Evolutionary conservation across 371 early-diverging fungal genomes (phyloP).

Genomic region (Amoeboaphelidium protococcarum): DNA sequence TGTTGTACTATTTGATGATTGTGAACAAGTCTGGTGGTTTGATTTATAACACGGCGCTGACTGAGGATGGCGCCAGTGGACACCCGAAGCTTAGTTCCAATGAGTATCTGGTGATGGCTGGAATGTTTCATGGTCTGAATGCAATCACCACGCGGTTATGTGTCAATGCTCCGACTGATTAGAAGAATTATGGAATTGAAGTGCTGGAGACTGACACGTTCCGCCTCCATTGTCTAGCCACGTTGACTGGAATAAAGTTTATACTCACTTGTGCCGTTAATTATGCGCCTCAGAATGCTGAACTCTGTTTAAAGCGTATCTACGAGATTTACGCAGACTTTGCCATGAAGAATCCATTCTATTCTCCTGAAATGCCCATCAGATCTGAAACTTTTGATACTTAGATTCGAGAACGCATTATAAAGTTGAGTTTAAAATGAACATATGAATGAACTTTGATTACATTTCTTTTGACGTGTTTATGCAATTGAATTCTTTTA

Average conservation of each 20-base stretch:
- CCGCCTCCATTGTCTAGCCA: slow-evolving; percentile 69
- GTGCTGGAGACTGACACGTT: slow-evolving; percentile 70
- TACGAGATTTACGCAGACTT: slow-evolving; percentile 83
- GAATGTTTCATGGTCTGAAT: slow-evolving; percentile 59
- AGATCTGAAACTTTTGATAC: slow-evolving; percentile 82
- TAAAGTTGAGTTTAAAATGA: too few relatives aligned
- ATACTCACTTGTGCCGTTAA: slow-evolving; percentile 52
- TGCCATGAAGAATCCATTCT: slow-evolving; percentile 95
- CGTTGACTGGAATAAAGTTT: slow-evolving; percentile 77
- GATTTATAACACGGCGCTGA: slow-evolving; percentile 53
- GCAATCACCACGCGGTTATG: not conserved
- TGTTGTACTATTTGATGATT: slow-evolving; percentile 59
- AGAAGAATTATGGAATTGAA: slow-evolving; percentile 39
- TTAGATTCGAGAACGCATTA: too few relatives aligned
- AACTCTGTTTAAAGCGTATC: slow-evolving; percentile 34
- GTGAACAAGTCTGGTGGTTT: slow-evolving; percentile 92
- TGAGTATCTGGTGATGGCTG: slow-evolving; percentile 84
- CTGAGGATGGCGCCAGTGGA: slow-evolving; percentile 18
- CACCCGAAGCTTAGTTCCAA: slow-evolving; percentile 59
- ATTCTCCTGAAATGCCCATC: slow-evolving; percentile 96
- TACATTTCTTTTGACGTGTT: too few relatives aligned
- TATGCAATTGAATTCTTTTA: too few relatives aligned
- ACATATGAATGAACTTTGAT: too few relatives aligned
- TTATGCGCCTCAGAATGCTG: slow-evolving; percentile 35
- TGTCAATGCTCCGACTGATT: not conserved